Percentiles rank a stretch among this genome's conserved stretches.
phyloP scores from a whole-genome alignment of 352 stramenopile species.

The Lagenidium sp. region DNA sequence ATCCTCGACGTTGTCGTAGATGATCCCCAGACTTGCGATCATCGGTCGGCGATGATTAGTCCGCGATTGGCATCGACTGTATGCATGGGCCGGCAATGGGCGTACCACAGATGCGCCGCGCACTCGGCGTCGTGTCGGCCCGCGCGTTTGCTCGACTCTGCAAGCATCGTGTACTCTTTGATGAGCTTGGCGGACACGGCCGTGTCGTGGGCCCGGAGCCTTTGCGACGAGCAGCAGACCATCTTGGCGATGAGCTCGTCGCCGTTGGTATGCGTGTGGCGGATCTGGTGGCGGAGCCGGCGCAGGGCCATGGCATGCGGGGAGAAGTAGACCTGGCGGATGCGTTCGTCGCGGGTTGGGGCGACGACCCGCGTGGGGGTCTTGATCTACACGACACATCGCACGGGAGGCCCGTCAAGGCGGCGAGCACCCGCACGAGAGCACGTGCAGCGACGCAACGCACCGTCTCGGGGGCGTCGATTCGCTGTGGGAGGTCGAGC shows the following conservation, averaged over 20 bases:
- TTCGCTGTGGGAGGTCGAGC: constrained; percentile 68
- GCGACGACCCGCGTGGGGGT: constrained; percentile 42
- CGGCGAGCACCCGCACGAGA: too few relatives aligned
- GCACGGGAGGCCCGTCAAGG: too few relatives aligned
- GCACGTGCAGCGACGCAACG: too few relatives aligned
- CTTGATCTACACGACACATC: constrained; percentile 44
- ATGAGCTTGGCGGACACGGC: constrained; percentile 64
- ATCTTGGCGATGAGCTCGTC: constrained; percentile 34
- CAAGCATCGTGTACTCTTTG: constrained; percentile 77
- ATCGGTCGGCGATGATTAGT: too few relatives aligned
- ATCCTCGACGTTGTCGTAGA: constrained; percentile 83
- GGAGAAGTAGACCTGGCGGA: constrained; percentile 64
- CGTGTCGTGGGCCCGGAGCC: constrained; percentile 47
- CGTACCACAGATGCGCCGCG: constrained; percentile 71
- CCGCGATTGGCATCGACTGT: too few relatives aligned
- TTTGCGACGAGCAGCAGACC: constrained; percentile 47
- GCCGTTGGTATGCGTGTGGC: constrained; percentile 34
- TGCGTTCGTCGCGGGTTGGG: constrained; percentile 48
- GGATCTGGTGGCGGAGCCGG: constrained; percentile 35
- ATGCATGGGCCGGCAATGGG: background rate
- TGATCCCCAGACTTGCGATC: constrained; percentile 58
- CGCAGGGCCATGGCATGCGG: constrained; percentile 47
- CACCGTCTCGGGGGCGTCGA: constrained; percentile 61
- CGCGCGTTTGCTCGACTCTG: constrained; percentile 77
- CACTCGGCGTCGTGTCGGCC: constrained; percentile 78